phyloP scores from a whole-genome alignment of 345 rosid genomes.

The Syzygium jambos region DNA sequence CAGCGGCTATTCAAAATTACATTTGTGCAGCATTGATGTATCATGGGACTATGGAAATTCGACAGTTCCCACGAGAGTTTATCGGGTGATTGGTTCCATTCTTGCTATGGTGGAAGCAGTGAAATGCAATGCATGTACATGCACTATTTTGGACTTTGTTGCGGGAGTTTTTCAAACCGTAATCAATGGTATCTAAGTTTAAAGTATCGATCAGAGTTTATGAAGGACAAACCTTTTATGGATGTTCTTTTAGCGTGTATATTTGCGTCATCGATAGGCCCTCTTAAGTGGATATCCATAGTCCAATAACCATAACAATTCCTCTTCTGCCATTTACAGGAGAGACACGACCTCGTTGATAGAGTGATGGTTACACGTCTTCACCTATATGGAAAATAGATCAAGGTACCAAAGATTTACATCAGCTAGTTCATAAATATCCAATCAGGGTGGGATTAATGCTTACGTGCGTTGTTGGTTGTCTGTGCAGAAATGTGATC shows the following conservation, averaged over 20 bases:
- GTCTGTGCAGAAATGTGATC: conserved; percentile 70
- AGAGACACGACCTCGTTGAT: conserved; percentile 88
- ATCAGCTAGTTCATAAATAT: background rate
- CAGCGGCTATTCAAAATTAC: background rate
- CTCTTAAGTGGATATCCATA: background rate
- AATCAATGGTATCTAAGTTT: background rate
- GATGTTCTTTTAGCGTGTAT: background rate
- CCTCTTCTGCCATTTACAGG: conserved; percentile 27
- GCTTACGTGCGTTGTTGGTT: background rate
- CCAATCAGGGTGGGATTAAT: too few species aligned
- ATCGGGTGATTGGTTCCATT: background rate
- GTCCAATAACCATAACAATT: background rate
- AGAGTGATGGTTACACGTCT: conserved; percentile 97
- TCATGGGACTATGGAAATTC: background rate
- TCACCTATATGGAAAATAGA: conserved; percentile 88
- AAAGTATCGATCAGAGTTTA: background rate
- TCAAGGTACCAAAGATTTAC: conserved; percentile 40
- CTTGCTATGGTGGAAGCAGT: background rate
- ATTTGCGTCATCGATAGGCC: background rate
- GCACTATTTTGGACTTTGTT: background rate
- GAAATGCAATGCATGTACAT: background rate
- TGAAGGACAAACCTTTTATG: background rate
- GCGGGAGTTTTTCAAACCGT: background rate
- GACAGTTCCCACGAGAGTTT: background rate
- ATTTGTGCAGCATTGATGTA: background rate